Evolutionary conservation across 768 basidiomycete genomes (phyloP).

Genomic region (Amanita polypyramis): DNA sequence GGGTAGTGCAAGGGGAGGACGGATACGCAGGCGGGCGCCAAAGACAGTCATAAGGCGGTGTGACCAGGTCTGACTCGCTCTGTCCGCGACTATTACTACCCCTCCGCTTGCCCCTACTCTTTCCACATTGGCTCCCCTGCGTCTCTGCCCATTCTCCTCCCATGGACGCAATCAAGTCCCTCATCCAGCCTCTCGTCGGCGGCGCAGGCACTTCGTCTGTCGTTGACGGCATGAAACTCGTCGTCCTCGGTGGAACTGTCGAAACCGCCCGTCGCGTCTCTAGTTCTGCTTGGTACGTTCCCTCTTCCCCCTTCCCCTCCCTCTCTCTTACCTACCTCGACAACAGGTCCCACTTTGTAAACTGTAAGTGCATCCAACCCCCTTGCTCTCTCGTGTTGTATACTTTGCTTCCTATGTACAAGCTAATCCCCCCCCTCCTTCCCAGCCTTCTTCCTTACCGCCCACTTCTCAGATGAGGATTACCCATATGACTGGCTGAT

Average conservation of each 20-base stretch:
- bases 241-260: slow-evolving; percentile 80
- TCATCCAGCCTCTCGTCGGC: slow-evolving; percentile 72
- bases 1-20: too few relatives aligned
- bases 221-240: slow-evolving; percentile 85
- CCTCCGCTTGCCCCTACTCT: neutral
- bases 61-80: slow-evolving; percentile 3
- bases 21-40: too few relatives aligned
- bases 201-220: slow-evolving; percentile 66
- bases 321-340: slow-evolving; percentile 8
- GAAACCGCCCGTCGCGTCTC: slow-evolving; percentile 78
- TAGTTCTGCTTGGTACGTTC: slow-evolving; percentile 66
- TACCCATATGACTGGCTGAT: slow-evolving; percentile 89
- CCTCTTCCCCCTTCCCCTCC: slow-evolving; percentile 2
- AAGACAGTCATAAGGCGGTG: too few relatives aligned
- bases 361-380: slow-evolving; percentile 45
- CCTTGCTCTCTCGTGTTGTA: slow-evolving; percentile 12
- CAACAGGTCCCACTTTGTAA: slow-evolving; percentile 72
- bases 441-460: slow-evolving; percentile 78
- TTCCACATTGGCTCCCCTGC: slow-evolving; percentile 3
- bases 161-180: slow-evolving; percentile 77
- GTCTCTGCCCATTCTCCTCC: neutral
- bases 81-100: slow-evolving; percentile 6
- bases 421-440: slow-evolving; percentile 12
- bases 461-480: slow-evolving; percentile 85
- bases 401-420: slow-evolving; percentile 2